Base-by-base conservation (phyloP, 192 early-diverging fungal species). In the Diversispora eburnea region DNA sequence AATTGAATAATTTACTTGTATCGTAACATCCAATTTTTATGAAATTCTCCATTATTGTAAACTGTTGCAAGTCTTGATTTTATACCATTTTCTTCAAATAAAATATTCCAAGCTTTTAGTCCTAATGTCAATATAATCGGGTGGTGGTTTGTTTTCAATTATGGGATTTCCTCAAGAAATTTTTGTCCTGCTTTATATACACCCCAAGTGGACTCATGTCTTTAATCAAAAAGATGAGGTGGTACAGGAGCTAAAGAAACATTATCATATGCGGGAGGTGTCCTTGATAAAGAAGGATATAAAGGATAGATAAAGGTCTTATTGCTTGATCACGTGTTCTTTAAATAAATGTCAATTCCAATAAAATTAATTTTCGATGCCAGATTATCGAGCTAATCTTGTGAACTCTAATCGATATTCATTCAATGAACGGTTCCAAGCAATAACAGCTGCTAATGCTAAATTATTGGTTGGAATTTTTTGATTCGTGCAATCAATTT, bases 1-100 rank as follows among this genome's bases (percentile, higher is more conserved):
- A 52, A 55, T 7, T 5, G 70, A 57, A 46, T 72, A 72, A 72
- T 72, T 72, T 61, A 58, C 41, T 60, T 60, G 70, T 45, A 72
- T 10, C 20, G 43, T 60, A 12, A 13, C 20, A 61, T 61, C 70
- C 17, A 46, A 25, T 72, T 54, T 1, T n/a, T 39, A 62, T 72
- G 70, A 43, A 72, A 61, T 46, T n/a, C 13, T 13, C 22, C 49
- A 39, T 61, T 20, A 58, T 57, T 15, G 7, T 57, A 46, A 49
- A 72, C 43, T 10, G 17, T 54, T 3, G 43, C 42, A 51, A 56
- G 39, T 0, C 61, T 20, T 33, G 19, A 25, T 33, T 45, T 25
- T 4, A 43, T 8, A 0, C 4, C 33, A 49, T 13, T 13, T 8
- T 19, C 33, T 20, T 58, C 43, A 22, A 19, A 7, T 39, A 48